Percentiles rank a stretch among this genome's conserved stretches.
These are phyloP conservation scores for Fusarium denticulatum DNA, from an alignment of 2,329 filamentous ascomycete species.

Conservation along the genomic window DNA sequence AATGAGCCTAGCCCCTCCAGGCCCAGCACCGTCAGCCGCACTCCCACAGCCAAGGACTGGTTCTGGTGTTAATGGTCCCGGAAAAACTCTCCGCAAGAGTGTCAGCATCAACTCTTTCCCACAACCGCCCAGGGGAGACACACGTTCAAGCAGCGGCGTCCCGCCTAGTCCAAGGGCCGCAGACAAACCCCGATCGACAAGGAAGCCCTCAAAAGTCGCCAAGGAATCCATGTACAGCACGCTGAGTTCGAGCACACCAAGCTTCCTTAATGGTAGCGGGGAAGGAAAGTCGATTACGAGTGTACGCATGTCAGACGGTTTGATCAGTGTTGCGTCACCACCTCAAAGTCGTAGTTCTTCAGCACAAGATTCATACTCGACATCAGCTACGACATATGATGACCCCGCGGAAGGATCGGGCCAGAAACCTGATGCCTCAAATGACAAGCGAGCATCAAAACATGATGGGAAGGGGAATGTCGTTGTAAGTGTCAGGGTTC, in stretches of 20 bases:
- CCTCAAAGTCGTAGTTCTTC: conserved; percentile 92
- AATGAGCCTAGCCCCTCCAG: conserved; percentile 61
- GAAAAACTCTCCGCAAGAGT: conserved; percentile 82
- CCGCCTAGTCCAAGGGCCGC: conserved; percentile 69
- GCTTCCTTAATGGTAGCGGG: conserved; percentile 80
- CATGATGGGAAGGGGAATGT: conserved; percentile 91
- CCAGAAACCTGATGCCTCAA: conserved; percentile 44
- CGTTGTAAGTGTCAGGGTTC: conserved; percentile 91
- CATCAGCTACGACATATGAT: conserved; percentile 88
- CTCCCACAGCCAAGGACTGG: conserved; percentile 66
- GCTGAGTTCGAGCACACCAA: conserved; percentile 67
- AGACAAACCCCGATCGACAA: conserved; percentile 57
- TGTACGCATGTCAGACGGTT: conserved; percentile 75
- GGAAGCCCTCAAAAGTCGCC: conserved; percentile 64
- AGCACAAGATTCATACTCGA: conserved; percentile 90
- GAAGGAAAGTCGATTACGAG: conserved; percentile 79
- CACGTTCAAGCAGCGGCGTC: conserved; percentile 64
- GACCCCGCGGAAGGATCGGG: conserved; percentile 71
- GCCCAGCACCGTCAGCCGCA: conserved; percentile 62
- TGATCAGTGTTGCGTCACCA: conserved; percentile 82
- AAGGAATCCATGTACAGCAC: conserved; percentile 63
- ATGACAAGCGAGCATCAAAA: conserved; percentile 63
- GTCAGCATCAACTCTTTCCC: conserved; percentile 96
- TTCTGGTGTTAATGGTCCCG: conserved; percentile 65
- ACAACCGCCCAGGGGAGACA: conserved; percentile 79